Percentiles rank a stretch among this genome's conserved stretches.
phyloP scores from a whole-genome alignment of 441 rosid genomes.

The Manihot esculenta region DNA sequence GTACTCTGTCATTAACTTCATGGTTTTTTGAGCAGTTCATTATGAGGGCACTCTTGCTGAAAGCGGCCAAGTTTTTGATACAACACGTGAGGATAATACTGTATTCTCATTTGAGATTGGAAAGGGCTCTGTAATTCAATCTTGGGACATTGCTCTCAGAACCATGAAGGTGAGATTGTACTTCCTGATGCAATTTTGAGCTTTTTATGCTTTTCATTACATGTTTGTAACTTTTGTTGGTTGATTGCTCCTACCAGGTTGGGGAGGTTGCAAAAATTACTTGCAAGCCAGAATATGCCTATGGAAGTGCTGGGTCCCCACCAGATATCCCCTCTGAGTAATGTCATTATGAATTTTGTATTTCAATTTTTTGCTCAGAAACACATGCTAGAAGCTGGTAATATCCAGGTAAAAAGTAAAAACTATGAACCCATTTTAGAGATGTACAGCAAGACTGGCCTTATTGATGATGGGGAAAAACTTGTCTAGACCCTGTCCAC shows the following conservation, averaged over 20 bases:
- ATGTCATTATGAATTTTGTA: conserved; percentile 1
- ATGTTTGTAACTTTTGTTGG: conserved; percentile 3
- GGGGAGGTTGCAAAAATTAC: conserved; percentile 92
- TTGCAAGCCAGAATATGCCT: conserved; percentile 94
- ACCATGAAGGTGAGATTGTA: conserved; percentile 75
- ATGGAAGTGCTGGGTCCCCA: conserved; percentile 84
- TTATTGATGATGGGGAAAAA: no score
- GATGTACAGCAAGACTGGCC: neutral
- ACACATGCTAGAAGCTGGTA: neutral
- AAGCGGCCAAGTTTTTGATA: conserved; percentile 83
- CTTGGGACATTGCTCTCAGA: conserved; percentile 84
- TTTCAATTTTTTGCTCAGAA: neutral
- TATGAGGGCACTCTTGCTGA: conserved; percentile 86
- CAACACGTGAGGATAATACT: conserved; percentile 82
- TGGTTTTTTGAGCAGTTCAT: conserved; percentile 51
- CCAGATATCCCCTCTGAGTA: conserved; percentile 92
- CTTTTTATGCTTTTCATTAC: neutral
- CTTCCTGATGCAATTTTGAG: neutral
- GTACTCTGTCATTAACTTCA: neutral
- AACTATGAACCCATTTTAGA: neutral
- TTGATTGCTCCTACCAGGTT: conserved; percentile 41
- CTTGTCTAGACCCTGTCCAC: no score
- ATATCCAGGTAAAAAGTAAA: neutral
- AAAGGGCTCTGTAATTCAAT: conserved; percentile 72
- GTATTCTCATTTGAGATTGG: conserved; percentile 90